Evolutionary conservation across 2,329 filamentous ascomycete genomes (phyloP).

Genomic region (Apiospora saccharicola): DNA sequence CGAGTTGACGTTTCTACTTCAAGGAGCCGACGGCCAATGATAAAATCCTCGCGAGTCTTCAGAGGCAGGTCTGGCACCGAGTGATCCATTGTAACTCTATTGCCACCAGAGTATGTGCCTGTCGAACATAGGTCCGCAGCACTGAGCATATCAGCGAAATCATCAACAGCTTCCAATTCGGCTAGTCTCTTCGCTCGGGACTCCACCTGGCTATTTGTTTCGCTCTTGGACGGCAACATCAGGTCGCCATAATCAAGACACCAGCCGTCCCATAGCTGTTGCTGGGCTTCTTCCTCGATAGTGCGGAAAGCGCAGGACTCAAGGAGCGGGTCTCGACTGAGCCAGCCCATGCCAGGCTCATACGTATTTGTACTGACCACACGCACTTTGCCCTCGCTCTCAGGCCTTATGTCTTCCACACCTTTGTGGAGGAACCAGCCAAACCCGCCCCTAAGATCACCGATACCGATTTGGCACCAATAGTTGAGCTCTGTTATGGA

Average conservation of each 20-base stretch:
- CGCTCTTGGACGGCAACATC: constrained; percentile 51
- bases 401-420: constrained; percentile 71
- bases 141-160: constrained; percentile 68
- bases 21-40: constrained; percentile 55
- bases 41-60: constrained; percentile 58
- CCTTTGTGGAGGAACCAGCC: constrained; percentile 85
- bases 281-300: constrained; percentile 68
- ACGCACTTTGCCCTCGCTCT: constrained; percentile 70
- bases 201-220: constrained; percentile 46
- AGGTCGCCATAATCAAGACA: constrained; percentile 68
- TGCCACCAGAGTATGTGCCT: constrained; percentile 52
- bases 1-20: constrained; percentile 50
- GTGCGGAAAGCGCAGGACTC: constrained; percentile 47
- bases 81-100: constrained; percentile 62
- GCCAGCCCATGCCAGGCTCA: constrained; percentile 76
- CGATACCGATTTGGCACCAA: constrained; percentile 96
- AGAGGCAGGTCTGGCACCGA: constrained; percentile 64
- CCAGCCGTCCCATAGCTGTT: constrained; percentile 74
- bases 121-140: constrained; percentile 68
- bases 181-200: constrained; percentile 36
- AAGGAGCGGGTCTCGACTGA: constrained; percentile 67
- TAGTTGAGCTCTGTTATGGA: constrained; percentile 87
- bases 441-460: constrained; percentile 85
- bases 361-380: constrained; percentile 87
- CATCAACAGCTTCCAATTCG: constrained; percentile 59